Evolutionary conservation across 2,329 filamentous ascomycete genomes (phyloP).

Genomic region (Basipetospora sp.): DNA sequence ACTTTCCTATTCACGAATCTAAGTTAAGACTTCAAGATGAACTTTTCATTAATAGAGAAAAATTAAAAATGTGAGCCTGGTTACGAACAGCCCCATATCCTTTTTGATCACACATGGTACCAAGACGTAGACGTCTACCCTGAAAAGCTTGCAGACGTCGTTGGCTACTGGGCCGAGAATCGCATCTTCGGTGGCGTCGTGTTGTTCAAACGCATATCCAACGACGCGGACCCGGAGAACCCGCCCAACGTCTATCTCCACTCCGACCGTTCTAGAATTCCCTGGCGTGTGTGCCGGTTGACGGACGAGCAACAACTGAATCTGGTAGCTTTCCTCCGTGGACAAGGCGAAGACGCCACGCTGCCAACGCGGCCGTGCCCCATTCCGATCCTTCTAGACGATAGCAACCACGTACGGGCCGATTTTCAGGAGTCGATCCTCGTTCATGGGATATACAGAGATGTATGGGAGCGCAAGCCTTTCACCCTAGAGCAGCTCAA

Average conservation of each 20-base stretch:
- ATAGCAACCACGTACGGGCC: background rate
- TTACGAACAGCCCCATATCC: no score
- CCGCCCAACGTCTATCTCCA: slow-evolving; percentile 12
- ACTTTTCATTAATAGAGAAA: no score
- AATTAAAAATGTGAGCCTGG: no score
- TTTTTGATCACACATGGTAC: slow-evolving; percentile 16
- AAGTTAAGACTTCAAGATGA: no score
- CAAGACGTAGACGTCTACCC: slow-evolving; percentile 14
- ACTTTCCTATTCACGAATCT: no score
- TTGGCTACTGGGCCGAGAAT: slow-evolving; percentile 16
- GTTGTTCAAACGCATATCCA: slow-evolving; percentile 13
- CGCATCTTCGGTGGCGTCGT: slow-evolving; percentile 17
- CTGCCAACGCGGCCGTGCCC: slow-evolving; percentile 1
- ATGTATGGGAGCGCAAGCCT: slow-evolving; percentile 1
- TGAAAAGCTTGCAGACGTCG: slow-evolving; percentile 7
- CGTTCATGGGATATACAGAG: background rate
- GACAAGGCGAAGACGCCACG: background rate
- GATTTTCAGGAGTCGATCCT: background rate
- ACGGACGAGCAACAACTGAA: background rate
- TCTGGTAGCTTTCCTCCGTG: background rate
- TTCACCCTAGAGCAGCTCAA: background rate
- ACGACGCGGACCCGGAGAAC: background rate
- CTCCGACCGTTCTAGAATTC: slow-evolving; percentile 8
- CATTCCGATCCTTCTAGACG: background rate
- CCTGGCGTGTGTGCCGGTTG: slow-evolving; percentile 14